phyloP scores from a whole-genome alignment of 1,139 yeast species.

The Fermentozyma sake region DNA sequence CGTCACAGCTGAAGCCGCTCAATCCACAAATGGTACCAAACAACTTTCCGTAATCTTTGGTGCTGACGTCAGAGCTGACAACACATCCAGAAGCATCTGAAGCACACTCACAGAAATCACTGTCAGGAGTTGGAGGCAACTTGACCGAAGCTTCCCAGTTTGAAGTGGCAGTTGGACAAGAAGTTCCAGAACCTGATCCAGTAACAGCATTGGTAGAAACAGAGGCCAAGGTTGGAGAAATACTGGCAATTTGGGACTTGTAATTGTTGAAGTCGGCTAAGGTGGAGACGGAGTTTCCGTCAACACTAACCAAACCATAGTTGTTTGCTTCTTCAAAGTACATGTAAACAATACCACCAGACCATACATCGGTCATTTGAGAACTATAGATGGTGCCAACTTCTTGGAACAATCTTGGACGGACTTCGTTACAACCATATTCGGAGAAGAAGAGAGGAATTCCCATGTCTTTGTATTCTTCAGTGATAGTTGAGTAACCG shows the following conservation, averaged over 20 bases:
- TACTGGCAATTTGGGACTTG: constrained; percentile 40
- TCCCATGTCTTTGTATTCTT: constrained; percentile 63
- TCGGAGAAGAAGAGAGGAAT: constrained; percentile 88
- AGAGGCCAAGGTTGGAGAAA: constrained; percentile 27
- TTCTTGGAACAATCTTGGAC: constrained; percentile 71
- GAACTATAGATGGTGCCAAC: constrained; percentile 56
- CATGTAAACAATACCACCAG: constrained; percentile 77
- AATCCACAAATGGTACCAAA: constrained; percentile 50
- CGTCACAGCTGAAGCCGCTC: constrained; percentile 43
- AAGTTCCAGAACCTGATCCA: constrained; percentile 10
- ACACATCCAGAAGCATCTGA: constrained; percentile 14
- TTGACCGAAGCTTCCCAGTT: constrained; percentile 23
- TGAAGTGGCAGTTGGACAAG: constrained; percentile 41
- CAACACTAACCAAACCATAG: constrained; percentile 65
- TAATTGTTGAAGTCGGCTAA: constrained; percentile 56
- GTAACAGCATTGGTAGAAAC: constrained; percentile 11
- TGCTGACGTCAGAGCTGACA: constrained; percentile 12
- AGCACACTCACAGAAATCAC: constrained; percentile 52
- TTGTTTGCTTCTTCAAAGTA: constrained; percentile 61
- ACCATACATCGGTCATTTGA: constrained; percentile 33
- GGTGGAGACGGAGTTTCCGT: constrained; percentile 35
- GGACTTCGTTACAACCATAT: constrained; percentile 78
- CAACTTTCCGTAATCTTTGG: constrained; percentile 42
- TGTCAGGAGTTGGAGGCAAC: constrained; percentile 69
- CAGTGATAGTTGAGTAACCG: constrained; percentile 73